Evolutionary conservation across 192 early-diverging fungal species (phyloP).

Genomic region (Paraglomus occultum): DNA sequence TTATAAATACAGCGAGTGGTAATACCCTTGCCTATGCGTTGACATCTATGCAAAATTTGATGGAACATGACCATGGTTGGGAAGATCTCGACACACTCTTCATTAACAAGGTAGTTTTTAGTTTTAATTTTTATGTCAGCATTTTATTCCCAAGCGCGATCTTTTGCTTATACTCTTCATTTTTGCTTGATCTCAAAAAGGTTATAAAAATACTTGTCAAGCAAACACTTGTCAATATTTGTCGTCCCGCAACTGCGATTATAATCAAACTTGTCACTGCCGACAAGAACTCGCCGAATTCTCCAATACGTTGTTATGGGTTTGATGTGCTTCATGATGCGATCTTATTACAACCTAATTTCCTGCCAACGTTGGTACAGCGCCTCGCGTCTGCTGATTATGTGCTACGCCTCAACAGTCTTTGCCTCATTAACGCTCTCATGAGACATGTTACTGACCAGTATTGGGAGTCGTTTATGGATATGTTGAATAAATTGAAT

Average conservation of each 20-base stretch:
- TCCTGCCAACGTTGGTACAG: constrained; percentile 53
- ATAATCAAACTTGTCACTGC: constrained; percentile 60
- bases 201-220: constrained; percentile 52
- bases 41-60: constrained; percentile 57
- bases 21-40: constrained; percentile 72
- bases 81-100: constrained; percentile 49
- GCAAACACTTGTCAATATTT: constrained; percentile 67
- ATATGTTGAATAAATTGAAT: constrained; percentile 51
- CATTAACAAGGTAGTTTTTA: constrained; percentile 47
- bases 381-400: constrained; percentile 61
- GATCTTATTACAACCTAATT: constrained; percentile 43
- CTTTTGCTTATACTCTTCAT: neutral
- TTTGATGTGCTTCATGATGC: constrained; percentile 53
- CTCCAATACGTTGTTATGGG: constrained; percentile 44
- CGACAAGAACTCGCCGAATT: constrained; percentile 30
- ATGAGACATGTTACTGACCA: constrained; percentile 60
- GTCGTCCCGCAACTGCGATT: constrained; percentile 68
- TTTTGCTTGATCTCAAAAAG: constrained; percentile 37
- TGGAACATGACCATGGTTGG: constrained; percentile 69
- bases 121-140: neutral
- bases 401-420: constrained; percentile 59
- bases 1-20: constrained; percentile 55
- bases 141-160: neutral
- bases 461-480: constrained; percentile 44
- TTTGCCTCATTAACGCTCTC: constrained; percentile 61